Percentiles rank a stretch among this genome's conserved stretches.
phyloP scores from a whole-genome alignment of 2,329 filamentous ascomycete species.

The Cladorrhinum sp. region DNA sequence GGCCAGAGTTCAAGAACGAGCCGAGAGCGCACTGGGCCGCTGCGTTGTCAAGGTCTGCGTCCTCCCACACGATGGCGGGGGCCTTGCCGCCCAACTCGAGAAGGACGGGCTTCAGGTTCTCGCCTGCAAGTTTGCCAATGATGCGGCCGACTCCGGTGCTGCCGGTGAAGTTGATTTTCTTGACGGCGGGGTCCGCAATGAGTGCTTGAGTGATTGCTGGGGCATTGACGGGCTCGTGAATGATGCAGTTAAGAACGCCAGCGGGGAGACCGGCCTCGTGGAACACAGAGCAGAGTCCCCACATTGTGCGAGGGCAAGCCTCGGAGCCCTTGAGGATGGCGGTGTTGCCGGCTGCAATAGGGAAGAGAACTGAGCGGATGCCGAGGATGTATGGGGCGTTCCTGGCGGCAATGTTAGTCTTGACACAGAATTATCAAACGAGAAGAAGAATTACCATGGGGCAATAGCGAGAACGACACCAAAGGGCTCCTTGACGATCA shows the following conservation, averaged over 20 bases:
- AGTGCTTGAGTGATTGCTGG: constrained; percentile 63
- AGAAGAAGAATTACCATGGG: constrained; percentile 60
- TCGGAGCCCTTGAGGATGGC: constrained; percentile 71
- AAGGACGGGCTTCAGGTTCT: constrained; percentile 73
- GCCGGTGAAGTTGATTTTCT: constrained; percentile 86
- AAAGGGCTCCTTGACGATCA: constrained; percentile 72
- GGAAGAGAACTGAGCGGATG: constrained; percentile 54
- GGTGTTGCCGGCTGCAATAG: constrained; percentile 77
- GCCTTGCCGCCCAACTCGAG: constrained; percentile 84
- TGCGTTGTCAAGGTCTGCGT: constrained; percentile 72
- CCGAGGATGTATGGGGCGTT: constrained; percentile 58
- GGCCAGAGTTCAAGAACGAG: constrained; percentile 70
- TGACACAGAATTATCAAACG: background rate
- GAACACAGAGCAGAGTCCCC: constrained; percentile 61
- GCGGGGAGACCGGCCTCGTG: constrained; percentile 72
- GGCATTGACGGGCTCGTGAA: constrained; percentile 63
- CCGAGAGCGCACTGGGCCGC: constrained; percentile 67
- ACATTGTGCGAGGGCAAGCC: constrained; percentile 60
- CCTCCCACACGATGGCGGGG: constrained; percentile 72
- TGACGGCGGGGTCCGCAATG: constrained; percentile 64
- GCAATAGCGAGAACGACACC: constrained; percentile 78
- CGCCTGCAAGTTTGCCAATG: constrained; percentile 66
- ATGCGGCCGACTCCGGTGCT: constrained; percentile 71
- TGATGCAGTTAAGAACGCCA: constrained; percentile 72
- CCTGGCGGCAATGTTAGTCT: constrained; percentile 37